Percentiles rank a stretch among this genome's conserved stretches.
Conservation (phyloP, 768 basidiomycete species). For the Suillus fuscotomentosus region DNA sequence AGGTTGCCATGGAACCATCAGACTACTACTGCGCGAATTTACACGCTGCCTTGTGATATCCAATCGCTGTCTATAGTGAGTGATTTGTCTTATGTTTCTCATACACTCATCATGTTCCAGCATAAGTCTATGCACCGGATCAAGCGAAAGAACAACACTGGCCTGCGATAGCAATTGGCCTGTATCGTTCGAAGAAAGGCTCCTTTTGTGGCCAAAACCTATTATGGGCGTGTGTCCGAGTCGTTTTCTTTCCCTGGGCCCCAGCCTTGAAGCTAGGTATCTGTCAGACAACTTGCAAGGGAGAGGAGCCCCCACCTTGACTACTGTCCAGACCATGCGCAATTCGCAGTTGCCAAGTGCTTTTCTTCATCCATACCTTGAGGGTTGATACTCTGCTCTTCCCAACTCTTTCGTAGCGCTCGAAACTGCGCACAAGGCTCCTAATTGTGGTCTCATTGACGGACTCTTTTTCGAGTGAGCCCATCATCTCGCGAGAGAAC, state of each 20-base stretch:
- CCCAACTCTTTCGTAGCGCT: constrained; percentile 30
- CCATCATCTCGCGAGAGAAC: constrained; percentile 21
- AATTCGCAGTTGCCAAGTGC: background rate
- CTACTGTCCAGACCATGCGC: no score
- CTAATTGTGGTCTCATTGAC: constrained; percentile 24
- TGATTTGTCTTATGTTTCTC: background rate
- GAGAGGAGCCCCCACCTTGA: background rate
- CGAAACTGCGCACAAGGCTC: constrained; percentile 35
- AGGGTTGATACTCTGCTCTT: constrained; percentile 45
- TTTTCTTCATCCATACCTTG: constrained; percentile 49
- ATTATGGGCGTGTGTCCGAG: no score
- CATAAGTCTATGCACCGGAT: background rate
- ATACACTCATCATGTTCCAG: background rate
- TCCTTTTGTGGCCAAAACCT: background rate
- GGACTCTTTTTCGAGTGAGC: constrained; percentile 11
- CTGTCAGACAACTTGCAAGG: background rate
- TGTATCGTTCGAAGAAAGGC: background rate
- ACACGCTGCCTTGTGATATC: background rate
- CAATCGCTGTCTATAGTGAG: background rate
- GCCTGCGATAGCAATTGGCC: background rate
- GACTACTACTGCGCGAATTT: background rate
- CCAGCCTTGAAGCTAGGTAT: no score
- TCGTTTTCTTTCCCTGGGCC: no score
- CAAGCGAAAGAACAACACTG: background rate
- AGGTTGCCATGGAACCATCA: background rate